Evolutionary conservation across 805 yeast genomes (phyloP).

Genomic region (Ogataea corticis): DNA sequence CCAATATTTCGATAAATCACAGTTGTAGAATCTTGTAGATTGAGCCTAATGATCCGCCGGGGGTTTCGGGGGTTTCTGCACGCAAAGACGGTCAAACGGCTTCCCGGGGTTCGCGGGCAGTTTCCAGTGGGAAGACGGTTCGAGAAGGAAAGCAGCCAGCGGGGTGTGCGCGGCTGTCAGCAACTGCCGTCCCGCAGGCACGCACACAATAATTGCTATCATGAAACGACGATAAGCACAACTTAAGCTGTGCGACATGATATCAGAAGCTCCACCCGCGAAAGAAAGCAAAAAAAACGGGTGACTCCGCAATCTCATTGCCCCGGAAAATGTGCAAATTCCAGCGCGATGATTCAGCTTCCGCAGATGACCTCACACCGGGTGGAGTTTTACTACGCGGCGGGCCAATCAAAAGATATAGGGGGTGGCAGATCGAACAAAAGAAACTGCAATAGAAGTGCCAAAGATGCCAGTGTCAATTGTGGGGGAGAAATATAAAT

Average conservation of each 20-base stretch:
- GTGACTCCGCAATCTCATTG: constrained; percentile 3
- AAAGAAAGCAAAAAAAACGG: too few relatives aligned
- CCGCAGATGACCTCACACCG: constrained; percentile 5
- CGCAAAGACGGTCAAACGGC: constrained; percentile 1
- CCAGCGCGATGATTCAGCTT: constrained; percentile 4
- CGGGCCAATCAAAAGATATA: background rate
- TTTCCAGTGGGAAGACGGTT: constrained; percentile 1
- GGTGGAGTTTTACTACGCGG: background rate
- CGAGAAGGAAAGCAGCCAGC: too few relatives aligned
- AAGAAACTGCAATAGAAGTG: background rate
- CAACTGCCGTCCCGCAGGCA: background rate
- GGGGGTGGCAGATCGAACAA: constrained; percentile 6
- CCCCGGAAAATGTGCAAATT: constrained; percentile 1
- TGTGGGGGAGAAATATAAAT: background rate
- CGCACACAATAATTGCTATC: background rate
- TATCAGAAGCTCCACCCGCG: background rate
- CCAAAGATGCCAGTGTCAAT: background rate
- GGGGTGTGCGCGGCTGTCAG: too few relatives aligned
- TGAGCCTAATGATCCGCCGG: background rate
- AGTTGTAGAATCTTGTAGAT: background rate
- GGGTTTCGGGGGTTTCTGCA: constrained; percentile 1
- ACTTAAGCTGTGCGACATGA: background rate
- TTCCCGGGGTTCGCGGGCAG: constrained; percentile 2
- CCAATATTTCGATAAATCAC: constrained; percentile 6
- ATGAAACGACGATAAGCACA: background rate